Conservation (phyloP, 306 rosid genomes). For the Castanospermum australe region DNA sequence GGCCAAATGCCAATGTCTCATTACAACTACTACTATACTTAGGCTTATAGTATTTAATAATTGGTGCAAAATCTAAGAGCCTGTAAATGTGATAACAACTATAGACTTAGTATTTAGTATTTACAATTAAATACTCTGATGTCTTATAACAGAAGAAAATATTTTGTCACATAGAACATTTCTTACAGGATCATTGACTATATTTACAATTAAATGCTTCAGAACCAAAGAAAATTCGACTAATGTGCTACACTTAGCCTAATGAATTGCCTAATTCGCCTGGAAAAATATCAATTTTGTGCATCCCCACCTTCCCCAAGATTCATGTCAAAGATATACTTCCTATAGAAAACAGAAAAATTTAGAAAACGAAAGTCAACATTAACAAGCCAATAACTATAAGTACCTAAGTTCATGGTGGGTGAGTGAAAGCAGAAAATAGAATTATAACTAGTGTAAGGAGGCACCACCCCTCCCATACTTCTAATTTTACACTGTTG, state of each 20-base stretch:
- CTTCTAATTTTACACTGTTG: not conserved
- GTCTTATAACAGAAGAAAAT: not conserved
- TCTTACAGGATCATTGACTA: not conserved
- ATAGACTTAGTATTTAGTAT: not conserved
- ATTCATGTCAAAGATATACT: not conserved
- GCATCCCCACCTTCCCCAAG: not conserved
- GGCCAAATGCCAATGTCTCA: not conserved
- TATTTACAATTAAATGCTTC: not conserved
- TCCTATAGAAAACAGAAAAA: not conserved
- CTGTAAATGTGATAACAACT: not conserved
- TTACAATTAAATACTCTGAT: not conserved
- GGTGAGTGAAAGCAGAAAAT: not conserved
- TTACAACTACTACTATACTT: not conserved
- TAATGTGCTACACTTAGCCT: not conserved
- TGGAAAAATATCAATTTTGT: not conserved
- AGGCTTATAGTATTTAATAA: not conserved
- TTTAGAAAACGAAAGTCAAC: not conserved
- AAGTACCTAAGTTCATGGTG: not conserved
- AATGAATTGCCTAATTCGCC: not conserved
- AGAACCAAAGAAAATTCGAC: not conserved
- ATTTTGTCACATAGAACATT: not conserved
- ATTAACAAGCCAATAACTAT: not conserved
- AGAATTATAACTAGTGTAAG: not conserved
- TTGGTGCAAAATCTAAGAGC: not conserved
- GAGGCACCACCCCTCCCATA: not conserved